Percentiles rank a stretch among this genome's conserved stretches.
Evolutionary conservation across 2,329 filamentous ascomycete species (phyloP).

Genomic region (Fusarium anguioides): DNA sequence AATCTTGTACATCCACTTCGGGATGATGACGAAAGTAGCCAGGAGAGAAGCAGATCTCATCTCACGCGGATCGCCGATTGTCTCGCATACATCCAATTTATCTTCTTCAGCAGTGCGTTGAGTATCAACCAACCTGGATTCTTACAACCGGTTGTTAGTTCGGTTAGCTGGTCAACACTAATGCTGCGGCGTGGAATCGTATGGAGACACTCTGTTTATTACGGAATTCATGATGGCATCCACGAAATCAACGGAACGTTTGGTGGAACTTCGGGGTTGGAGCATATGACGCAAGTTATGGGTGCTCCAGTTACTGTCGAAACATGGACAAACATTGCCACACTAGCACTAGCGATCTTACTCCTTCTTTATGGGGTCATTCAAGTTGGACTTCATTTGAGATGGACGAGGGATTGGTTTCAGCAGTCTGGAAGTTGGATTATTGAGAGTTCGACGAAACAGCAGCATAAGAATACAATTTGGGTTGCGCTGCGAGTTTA

Average conservation of each 20-base stretch:
- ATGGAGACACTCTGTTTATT: constrained; percentile 39
- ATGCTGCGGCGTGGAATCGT: constrained; percentile 62
- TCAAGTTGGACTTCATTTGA: constrained; percentile 52
- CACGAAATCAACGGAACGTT: constrained; percentile 76
- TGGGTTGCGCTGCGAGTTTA: constrained; percentile 72
- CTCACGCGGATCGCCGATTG: constrained; percentile 60
- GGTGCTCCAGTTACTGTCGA: constrained; percentile 71
- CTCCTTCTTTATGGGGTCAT: constrained; percentile 68
- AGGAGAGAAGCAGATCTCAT: constrained; percentile 21
- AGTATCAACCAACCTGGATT: constrained; percentile 80
- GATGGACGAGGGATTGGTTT: constrained; percentile 54
- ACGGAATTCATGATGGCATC: constrained; percentile 62
- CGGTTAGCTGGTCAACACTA: constrained; percentile 73
- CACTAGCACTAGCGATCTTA: constrained; percentile 69
- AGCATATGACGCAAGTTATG: constrained; percentile 74
- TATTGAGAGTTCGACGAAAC: constrained; percentile 4
- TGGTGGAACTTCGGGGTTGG: constrained; percentile 64
- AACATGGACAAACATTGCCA: constrained; percentile 75
- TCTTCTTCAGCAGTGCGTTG: constrained; percentile 75
- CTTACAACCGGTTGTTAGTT: constrained; percentile 76
- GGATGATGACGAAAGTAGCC: constrained; percentile 21
- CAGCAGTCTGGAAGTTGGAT: constrained; percentile 50
- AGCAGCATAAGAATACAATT: constrained; percentile 54
- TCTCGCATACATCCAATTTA: constrained; percentile 80
- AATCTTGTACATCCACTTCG: constrained; percentile 8